Conservation (phyloP, 176 grass and related monocot species). For the Oryza punctata region DNA sequence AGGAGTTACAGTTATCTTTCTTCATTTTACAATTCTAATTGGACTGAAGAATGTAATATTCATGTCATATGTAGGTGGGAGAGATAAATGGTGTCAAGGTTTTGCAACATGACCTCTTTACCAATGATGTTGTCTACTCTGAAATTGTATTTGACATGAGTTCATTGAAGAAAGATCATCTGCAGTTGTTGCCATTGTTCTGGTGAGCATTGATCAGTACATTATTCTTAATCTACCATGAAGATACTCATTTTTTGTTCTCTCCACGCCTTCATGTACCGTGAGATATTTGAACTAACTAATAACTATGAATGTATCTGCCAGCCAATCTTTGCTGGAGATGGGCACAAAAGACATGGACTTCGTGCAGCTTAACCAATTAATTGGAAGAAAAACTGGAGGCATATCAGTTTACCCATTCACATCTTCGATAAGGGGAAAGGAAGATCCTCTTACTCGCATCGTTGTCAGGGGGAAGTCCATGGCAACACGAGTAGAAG, state of each 20-base stretch:
- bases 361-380: conserved; percentile 97
- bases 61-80: conserved; percentile 57
- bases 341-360: conserved; percentile 99
- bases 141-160: conserved; percentile 97
- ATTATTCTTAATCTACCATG: conserved; percentile 29
- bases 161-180: conserved; percentile 89
- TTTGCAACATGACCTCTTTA: conserved; percentile 99
- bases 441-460: conserved; percentile 76
- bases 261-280: conserved; percentile 5
- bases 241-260: conserved; percentile 2
- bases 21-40: conserved; percentile 32
- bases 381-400: conserved; percentile 98
- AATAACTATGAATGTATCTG: conserved; percentile 40
- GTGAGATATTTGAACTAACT: conserved; percentile 37
- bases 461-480: conserved; percentile 88
- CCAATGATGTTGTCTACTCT: conserved; percentile 90
- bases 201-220: conserved; percentile 60
- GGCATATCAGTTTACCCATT: conserved; percentile 99
- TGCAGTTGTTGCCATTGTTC: conserved; percentile 90
- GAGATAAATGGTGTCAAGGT: conserved; percentile 92
- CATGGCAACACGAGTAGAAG: conserved; percentile 77
- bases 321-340: conserved; percentile 96
- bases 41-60: conserved; percentile 1
- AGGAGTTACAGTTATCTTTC: neutral
- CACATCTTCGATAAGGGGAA: conserved; percentile 82